Conservation (phyloP, 805 yeast genomes). For the Kregervanrija fluxuum region DNA sequence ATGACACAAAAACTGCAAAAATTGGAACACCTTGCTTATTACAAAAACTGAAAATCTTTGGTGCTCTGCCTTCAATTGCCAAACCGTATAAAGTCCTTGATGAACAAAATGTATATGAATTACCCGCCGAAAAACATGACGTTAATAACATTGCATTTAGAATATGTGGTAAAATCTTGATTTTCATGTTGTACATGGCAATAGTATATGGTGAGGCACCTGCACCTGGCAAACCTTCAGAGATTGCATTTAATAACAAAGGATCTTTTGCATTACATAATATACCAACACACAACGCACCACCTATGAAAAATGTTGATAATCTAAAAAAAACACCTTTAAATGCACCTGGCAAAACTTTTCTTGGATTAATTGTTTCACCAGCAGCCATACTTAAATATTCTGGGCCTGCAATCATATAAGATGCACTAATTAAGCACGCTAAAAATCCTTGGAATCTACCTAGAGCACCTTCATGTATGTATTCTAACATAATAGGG, state of each 20-base stretch:
- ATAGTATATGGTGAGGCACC: conserved; percentile 70
- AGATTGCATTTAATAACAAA: conserved; percentile 26
- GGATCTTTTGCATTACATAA: conserved; percentile 37
- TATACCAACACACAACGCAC: conserved; percentile 41
- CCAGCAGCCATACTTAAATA: conserved; percentile 40
- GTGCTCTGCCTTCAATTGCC: conserved; percentile 68
- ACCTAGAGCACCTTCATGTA: conserved; percentile 33
- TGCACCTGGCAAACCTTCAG: conserved; percentile 34
- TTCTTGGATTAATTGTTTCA: conserved; percentile 38
- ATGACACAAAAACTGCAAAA: conserved; percentile 43
- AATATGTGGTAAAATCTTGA: conserved; percentile 61
- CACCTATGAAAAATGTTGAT: conserved; percentile 38
- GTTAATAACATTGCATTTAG: conserved; percentile 70
- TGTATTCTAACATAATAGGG: conserved; percentile 25
- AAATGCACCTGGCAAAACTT: conserved; percentile 37
- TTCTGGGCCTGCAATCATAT: conserved; percentile 62
- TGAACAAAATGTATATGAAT: conserved; percentile 68
- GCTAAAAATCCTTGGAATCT: conserved; percentile 38
- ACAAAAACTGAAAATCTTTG: conserved; percentile 54
- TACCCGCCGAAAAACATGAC: conserved; percentile 77
- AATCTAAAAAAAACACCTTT: conserved; percentile 39
- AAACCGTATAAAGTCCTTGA: conserved; percentile 61
- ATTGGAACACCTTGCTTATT: conserved; percentile 71
- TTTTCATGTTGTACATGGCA: conserved; percentile 62
- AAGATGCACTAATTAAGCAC: conserved; percentile 59